A percentile compares a stretch with the other conserved stretches of the same genome.
Evolutionary conservation across 2,329 filamentous ascomycete genomes (phyloP).

Genomic region (Colletotrichum shisoi): DNA sequence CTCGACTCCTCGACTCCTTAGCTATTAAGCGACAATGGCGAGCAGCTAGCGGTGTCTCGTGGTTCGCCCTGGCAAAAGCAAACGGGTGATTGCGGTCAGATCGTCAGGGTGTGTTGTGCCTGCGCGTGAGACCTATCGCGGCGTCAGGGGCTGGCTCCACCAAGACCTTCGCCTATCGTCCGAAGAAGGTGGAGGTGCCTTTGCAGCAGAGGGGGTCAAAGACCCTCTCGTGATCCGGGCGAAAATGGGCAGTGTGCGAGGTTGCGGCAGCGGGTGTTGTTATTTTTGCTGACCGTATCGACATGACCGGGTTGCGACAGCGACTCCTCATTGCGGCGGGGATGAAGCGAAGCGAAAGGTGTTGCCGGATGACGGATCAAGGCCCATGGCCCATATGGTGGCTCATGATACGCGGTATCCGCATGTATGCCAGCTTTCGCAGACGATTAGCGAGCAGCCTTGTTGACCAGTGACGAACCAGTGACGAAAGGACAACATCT

Average conservation of each 20-base stretch:
- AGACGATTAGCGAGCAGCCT: not conserved
- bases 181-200: conserved; percentile 28
- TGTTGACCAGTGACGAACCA: conserved; percentile 18
- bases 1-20: not conserved
- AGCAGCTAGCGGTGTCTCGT: not conserved
- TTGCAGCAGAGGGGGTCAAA: conserved; percentile 13
- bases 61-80: conserved; percentile 22
- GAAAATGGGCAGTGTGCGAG: conserved; percentile 8
- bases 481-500: conserved; percentile 16
- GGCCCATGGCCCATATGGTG: conserved; percentile 1
- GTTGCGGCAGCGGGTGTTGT: conserved; percentile 15
- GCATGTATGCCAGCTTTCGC: too few species aligned
- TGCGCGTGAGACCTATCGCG: conserved; percentile 14
- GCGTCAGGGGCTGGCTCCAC: conserved; percentile 7
- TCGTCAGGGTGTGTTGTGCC: conserved; percentile 17
- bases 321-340: conserved; percentile 18
- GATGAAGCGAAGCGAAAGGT: conserved; percentile 7
- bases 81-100: conserved; percentile 14
- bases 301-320: conserved; percentile 14
- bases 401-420: too few species aligned
- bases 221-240: conserved; percentile 23
- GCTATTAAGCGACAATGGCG: not conserved
- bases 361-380: not conserved
- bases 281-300: conserved; percentile 2
- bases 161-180: conserved; percentile 27